phyloP scores from a whole-genome alignment of 1,284 basidiomycete genomes.

The Irpex sp. region DNA sequence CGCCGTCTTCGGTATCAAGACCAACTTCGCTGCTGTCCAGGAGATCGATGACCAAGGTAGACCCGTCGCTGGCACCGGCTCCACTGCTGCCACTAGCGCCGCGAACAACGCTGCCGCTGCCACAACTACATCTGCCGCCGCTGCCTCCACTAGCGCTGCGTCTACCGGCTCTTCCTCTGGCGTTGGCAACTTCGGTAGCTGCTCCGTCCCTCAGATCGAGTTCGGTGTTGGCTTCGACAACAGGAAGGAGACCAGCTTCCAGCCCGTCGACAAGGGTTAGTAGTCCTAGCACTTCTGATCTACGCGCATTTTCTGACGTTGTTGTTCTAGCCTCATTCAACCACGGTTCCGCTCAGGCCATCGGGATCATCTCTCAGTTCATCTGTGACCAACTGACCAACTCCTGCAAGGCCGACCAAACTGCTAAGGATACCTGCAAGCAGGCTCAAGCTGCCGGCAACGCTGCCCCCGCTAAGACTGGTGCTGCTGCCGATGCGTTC shows the following conservation, averaged over 20 bases:
- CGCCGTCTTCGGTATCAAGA: constrained; percentile 46
- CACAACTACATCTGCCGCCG: constrained; percentile 10
- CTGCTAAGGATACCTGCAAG: constrained; percentile 48
- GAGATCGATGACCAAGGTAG: constrained; percentile 27
- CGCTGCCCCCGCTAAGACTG: constrained; percentile 38
- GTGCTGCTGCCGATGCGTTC: constrained; percentile 49
- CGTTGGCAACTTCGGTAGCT: constrained; percentile 50
- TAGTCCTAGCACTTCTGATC: neutral
- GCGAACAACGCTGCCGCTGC: constrained; percentile 4
- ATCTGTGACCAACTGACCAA: constrained; percentile 54
- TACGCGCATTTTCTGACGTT: neutral
- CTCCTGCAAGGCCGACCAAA: constrained; percentile 47
- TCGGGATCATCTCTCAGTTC: constrained; percentile 50
- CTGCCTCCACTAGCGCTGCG: constrained; percentile 17
- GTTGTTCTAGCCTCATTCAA: constrained; percentile 36
- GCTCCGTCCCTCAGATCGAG: constrained; percentile 55
- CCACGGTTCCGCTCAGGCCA: constrained; percentile 51
- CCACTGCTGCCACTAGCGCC: constrained; percentile 7
- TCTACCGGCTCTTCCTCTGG: constrained; percentile 20
- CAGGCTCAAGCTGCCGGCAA: constrained; percentile 39
- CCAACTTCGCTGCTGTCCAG: constrained; percentile 24
- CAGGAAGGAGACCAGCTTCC: constrained; percentile 55
- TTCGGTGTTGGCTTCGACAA: constrained; percentile 58
- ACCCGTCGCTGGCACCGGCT: constrained; percentile 15
- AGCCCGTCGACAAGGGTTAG: constrained; percentile 41